These are phyloP conservation scores for Aspergillus caelatus DNA, from an alignment of 2,329 filamentous ascomycete species.

Conservation along the genomic window DNA sequence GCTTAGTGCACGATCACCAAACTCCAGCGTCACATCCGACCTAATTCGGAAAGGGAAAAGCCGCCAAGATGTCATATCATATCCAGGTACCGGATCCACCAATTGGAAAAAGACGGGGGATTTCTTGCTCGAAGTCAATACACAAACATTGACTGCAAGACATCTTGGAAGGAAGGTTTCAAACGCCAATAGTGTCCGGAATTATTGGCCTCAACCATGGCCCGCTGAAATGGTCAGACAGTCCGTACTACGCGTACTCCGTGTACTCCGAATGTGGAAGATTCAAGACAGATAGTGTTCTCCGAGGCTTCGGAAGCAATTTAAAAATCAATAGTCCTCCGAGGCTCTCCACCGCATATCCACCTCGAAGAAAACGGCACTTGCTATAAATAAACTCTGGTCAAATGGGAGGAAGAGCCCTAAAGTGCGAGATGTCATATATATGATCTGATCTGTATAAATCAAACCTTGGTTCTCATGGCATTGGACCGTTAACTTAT, in stretches of 20 bases:
- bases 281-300: neutral
- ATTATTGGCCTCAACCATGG: neutral
- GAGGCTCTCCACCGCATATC: neutral
- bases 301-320: neutral
- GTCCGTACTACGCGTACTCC: neutral
- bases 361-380: neutral
- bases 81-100: neutral
- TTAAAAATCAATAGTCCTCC: neutral
- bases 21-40: neutral
- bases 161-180: neutral
- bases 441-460: conserved; percentile 1
- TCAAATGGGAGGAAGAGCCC: neutral
- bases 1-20: neutral
- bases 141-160: neutral
- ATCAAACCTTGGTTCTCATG: neutral
- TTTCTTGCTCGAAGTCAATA: neutral
- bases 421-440: neutral
- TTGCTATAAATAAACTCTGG: neutral
- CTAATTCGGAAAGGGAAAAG: neutral
- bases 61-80: neutral
- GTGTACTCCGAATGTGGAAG: neutral
- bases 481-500: neutral
- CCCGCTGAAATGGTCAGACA: neutral
- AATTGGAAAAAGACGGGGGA: neutral
- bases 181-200: neutral